Conservation (phyloP, 225 moss, liverwort and hornwort genomes). For the Ulota crispa region DNA sequence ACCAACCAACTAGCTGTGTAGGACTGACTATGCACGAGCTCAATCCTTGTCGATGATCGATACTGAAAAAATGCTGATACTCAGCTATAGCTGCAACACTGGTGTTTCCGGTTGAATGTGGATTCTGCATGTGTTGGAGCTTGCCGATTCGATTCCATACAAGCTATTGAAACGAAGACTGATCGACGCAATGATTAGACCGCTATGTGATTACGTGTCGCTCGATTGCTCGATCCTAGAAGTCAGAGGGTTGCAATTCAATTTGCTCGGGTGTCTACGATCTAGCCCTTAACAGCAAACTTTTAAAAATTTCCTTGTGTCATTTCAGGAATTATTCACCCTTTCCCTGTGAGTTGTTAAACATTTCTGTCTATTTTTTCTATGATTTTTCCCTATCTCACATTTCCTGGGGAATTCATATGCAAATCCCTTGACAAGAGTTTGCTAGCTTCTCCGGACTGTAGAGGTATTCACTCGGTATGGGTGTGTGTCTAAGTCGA, state of each 20-base stretch:
- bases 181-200: background rate
- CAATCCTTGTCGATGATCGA: background rate
- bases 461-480: background rate
- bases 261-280: background rate
- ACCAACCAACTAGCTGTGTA: background rate
- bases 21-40: background rate
- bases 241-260: background rate
- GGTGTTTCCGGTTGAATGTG: background rate
- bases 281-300: background rate
- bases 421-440: no score
- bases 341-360: no score
- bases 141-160: background rate
- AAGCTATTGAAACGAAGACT: background rate
- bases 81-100: no score
- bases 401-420: no score
- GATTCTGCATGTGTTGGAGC: no score
- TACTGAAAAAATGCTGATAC: no score
- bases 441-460: background rate
- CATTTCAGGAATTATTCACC: no score
- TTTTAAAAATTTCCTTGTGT: no score
- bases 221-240: background rate
- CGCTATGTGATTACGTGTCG: background rate
- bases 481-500: slow-evolving; percentile 47
- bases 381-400: no score
- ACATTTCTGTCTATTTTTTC: no score